phyloP scores from a whole-genome alignment of 345 rosid genomes.

The Citropsis articulata region DNA sequence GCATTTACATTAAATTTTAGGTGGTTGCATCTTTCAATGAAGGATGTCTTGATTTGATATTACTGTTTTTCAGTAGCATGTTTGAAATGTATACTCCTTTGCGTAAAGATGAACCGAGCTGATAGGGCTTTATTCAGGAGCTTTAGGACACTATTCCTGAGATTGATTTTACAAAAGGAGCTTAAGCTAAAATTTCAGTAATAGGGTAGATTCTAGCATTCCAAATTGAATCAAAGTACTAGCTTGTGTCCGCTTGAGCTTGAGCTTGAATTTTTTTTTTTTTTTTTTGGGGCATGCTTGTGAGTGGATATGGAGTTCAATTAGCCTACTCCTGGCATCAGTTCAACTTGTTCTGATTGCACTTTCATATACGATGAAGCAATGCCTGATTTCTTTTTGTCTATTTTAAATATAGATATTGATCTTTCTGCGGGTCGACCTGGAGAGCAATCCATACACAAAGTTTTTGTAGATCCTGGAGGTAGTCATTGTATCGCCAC shows the following conservation, averaged over 20 bases:
- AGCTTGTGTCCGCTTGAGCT: background rate
- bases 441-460: conserved; percentile 89
- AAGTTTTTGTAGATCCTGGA: conserved; percentile 95
- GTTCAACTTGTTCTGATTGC: background rate
- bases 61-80: background rate
- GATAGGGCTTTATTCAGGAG: background rate
- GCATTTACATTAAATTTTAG: background rate
- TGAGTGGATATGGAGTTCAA: background rate
- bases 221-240: background rate
- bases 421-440: conserved; percentile 85
- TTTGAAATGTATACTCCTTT: background rate
- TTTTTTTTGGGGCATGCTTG: background rate
- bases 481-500: conserved; percentile 95
- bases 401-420: conserved; percentile 44
- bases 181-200: background rate
- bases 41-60: background rate
- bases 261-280: too few relatives aligned
- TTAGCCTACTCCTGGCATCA: background rate
- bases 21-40: background rate
- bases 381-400: background rate
- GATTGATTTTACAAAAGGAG: background rate
- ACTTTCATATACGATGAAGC: background rate
- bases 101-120: background rate
- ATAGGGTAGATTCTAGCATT: background rate
- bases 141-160: background rate